Evolutionary conservation across 768 basidiomycete species (phyloP), one percentile per base, ranked within the genome.

Genomic region (Leccinum longicurvipes): DNA sequence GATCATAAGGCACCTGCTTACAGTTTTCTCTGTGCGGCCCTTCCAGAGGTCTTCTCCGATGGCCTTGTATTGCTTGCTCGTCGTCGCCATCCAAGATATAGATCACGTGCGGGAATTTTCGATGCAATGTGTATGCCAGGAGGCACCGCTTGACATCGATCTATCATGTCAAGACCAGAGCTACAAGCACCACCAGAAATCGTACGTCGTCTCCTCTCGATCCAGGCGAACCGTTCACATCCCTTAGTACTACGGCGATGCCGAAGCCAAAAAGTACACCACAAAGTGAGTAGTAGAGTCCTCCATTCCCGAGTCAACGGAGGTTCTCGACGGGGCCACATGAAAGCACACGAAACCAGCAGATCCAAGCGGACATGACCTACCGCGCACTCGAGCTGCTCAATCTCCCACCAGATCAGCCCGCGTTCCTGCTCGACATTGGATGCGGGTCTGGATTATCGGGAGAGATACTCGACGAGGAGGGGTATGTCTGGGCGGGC

Each of bases 1-100:
- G 39, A 66, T 70, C 59, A 3, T 27, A 32, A 29, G 42, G 23
- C 32, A 10, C 3, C 31, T 32, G 66, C 91, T 69, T 69, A 95
- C 95, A 45, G 95, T 91, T 79, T 98, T 98, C 73, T 99, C 97
- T 3, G 93, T 84, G 44, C 93, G 82, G 31, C 85, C 79, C 71
- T 97, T 98, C 94, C 95, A 98, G 29, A 97, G 81, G 69, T 98
- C 97, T 66, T 99, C 96, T 29, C 93, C 93, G 57, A 92, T 84
- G 59, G 77, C 82, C 69, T 93, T 95, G 76, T 89, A 89, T 62
- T 93, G 89, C 68, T 91, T 91, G 74, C 82, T 85, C 51, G 82
- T 80, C 48, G 86, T 82, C 53, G 87, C 83, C 87, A 89, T 89
- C 19, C 3, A 29, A 19, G 54, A 57, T 65, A 57, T 60, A 8